Conservation (phyloP, 2,329 filamentous ascomycete genomes). For the Colletotrichum paranaense region DNA sequence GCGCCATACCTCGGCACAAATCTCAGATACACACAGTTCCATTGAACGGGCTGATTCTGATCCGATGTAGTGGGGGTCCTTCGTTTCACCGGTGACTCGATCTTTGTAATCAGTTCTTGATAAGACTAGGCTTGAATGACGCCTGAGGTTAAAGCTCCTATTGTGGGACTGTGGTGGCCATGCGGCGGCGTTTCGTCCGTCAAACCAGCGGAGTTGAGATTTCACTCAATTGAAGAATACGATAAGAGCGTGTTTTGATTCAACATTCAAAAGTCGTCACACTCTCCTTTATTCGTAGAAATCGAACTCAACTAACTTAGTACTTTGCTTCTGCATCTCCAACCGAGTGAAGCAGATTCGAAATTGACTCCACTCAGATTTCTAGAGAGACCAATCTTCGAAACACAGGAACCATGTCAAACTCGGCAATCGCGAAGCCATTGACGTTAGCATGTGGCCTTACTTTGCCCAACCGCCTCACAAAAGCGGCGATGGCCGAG, state of each 20-base stretch:
- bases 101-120: constrained; percentile 9
- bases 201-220: neutral
- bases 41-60: neutral
- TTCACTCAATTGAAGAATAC: neutral
- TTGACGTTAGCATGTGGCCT: constrained; percentile 66
- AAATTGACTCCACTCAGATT: neutral
- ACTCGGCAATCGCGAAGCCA: constrained; percentile 40
- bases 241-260: neutral
- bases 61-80: neutral
- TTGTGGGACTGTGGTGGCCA: constrained; percentile 10
- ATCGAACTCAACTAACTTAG: too few species aligned
- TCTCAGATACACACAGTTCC: neutral
- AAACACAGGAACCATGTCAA: constrained; percentile 1
- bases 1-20: constrained; percentile 13
- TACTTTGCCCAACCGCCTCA: constrained; percentile 65
- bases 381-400: neutral
- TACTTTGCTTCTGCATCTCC: neutral
- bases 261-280: neutral
- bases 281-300: too few species aligned
- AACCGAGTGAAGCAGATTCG: too few species aligned
- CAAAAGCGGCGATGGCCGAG: constrained; percentile 63
- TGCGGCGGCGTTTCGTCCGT: neutral
- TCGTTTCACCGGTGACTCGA: neutral
- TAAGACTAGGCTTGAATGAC: neutral
- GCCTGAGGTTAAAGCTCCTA: neutral